Base-by-base conservation (phyloP, 305 asterid species). In the Nicotiana rustica region DNA sequence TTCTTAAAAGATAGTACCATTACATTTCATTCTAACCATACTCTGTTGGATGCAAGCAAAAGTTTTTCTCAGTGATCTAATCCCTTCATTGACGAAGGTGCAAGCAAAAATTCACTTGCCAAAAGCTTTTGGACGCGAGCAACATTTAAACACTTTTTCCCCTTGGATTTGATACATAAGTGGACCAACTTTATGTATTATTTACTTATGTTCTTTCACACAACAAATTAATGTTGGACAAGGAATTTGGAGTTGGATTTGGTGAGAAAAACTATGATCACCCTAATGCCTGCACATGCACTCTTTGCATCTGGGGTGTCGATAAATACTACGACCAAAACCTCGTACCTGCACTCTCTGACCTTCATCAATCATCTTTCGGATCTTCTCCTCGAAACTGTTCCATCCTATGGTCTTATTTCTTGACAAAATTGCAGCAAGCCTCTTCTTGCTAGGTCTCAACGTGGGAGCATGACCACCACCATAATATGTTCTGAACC, bases 361-460 rank as follows among this genome's bases (percentile, higher is more conserved):
- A n/a, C 93, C 92, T 87, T 94, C 99, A 71, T 90, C 92, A 17
- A 93, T 91, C 98, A 95, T 95, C 93, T 91, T 93, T 81, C 91
- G 86, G 80, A 90, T 86, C 86, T 93, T 91, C 77, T 68, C 87
- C 89, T 90, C 91, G 47, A 95, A 92, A 64, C 80, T 86, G 14
- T 65, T 90, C 99, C 99, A 95, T 55, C 78, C 80, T 47, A 93
- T 89, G 41, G 92, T 92, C 81, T 84, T 86, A 38, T 90, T 92
- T 77, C 89, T 89, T 21, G 76, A 91, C 87, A 97, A 88, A 80
- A 92, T 93, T 57, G 90, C 92, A 0, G 99, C 95, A 78, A 97
- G 92, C 88, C 95, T 92, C 90, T 88, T 91, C 94, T 92, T 95
- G 90, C 87, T 94, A 6, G 99, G 99, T 86, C 96, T 86, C 90